Evolutionary conservation across 1,284 basidiomycete genomes (phyloP).

Genomic region (Cutaneotrichosporon spelunceum): DNA sequence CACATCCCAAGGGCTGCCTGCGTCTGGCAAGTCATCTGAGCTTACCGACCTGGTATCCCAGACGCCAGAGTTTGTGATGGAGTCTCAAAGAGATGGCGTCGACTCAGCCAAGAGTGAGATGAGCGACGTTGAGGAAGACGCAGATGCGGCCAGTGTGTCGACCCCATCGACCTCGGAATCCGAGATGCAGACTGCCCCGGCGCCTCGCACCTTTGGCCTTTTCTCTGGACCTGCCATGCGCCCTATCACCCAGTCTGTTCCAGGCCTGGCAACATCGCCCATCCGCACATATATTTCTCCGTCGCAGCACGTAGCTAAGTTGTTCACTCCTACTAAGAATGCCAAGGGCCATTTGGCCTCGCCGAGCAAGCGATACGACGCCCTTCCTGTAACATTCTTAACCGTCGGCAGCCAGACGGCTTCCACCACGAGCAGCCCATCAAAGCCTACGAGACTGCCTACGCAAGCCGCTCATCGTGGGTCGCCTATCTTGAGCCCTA

Average conservation of each 20-base stretch:
- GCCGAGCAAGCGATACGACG: not conserved
- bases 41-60: not conserved
- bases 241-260: slow-evolving; percentile 3
- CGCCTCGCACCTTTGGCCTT: not conserved
- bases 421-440: not conserved
- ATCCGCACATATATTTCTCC: not conserved
- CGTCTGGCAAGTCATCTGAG: not conserved
- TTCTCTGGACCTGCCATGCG: not conserved
- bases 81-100: not conserved
- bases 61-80: slow-evolving; percentile 2
- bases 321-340: not conserved
- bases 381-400: not conserved
- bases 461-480: not conserved
- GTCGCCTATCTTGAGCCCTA: not conserved
- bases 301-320: not conserved
- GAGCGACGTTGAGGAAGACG: slow-evolving; percentile 6
- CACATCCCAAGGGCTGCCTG: not conserved
- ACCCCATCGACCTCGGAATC: slow-evolving; percentile 3
- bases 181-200: not conserved
- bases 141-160: not conserved
- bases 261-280: not conserved
- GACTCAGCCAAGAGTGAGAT: not conserved
- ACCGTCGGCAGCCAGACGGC: no score
- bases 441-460: not conserved
- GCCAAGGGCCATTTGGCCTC: not conserved